Base-by-base conservation (phyloP, 345 rosid species). In the Microthlaspi erraticum region DNA sequence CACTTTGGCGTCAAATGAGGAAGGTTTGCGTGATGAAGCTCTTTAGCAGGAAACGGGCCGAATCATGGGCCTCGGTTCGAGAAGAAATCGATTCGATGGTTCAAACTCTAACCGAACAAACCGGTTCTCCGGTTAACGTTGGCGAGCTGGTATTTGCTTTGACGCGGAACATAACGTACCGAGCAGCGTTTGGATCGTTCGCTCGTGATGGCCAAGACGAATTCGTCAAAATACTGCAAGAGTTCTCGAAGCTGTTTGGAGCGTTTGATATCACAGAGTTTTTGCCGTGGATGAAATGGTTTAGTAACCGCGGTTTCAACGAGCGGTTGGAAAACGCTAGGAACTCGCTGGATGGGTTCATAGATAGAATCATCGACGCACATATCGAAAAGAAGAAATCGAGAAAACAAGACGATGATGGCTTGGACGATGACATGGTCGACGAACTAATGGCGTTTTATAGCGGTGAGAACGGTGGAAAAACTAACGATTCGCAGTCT, bases 1-100 rank as follows among this genome's bases (percentile, higher is more conserved):
- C 98, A 2, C 80, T 90, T 48, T 90, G 97, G 97, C 84, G 96
- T 23, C 97, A 93, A 73, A 90, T 90, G 96, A 79, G 97, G 1
- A 93, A 90, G 78, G 75, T 93, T n/a, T 85, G 92, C 36, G 92
- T 87, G 7, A 77, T 88, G 85, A 88, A 85, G 76, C 86, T 93
- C 3, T 90, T 90, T 52, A 93, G 98, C 61, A 82, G 92, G n/a
- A 88, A 76, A 77, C 74, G 96, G 50, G 88, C 88, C 2, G 96
- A 88, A 75, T 93, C 97, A 0, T 93, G 97, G 98, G 88, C 81
- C n/a, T 87, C 96, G 4, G 93, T 93, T 2, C 77, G 93, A 1
- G 92, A 87, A 33, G 98, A 93, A 79, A 92, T 93, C 2, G 84
- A 80, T 58, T 45, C 39, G 0, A 83, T 80, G 63, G 79, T 86